Evolutionary conservation across 2,329 filamentous ascomycete genomes (phyloP).

Genomic region (Phyllosticta capitalensis): DNA sequence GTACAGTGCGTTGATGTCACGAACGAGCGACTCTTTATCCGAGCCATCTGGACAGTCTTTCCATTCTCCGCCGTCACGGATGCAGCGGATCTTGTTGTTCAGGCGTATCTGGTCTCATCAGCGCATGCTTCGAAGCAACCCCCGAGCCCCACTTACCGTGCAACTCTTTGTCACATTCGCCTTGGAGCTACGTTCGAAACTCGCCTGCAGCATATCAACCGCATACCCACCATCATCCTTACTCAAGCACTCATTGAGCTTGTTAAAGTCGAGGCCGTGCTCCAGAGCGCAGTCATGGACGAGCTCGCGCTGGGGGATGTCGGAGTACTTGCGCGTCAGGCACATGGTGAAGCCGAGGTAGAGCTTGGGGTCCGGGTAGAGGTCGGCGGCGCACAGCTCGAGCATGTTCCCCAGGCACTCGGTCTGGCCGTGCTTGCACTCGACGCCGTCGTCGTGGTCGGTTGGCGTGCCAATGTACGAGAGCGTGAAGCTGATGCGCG

Average conservation of each 20-base stretch:
- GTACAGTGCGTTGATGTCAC: conserved; percentile 66
- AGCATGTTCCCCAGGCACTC: conserved; percentile 95
- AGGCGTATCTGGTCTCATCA: conserved; percentile 42
- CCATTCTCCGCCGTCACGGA: conserved; percentile 73
- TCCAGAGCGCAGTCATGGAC: conserved; percentile 83
- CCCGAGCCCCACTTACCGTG: conserved; percentile 20
- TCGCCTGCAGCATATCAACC: conserved; percentile 56
- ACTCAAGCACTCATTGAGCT: conserved; percentile 73
- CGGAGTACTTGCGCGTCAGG: conserved; percentile 61
- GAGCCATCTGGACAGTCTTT: conserved; percentile 63
- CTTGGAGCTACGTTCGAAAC: conserved; percentile 52
- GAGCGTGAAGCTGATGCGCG: conserved; percentile 84
- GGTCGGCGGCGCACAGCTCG: conserved; percentile 76
- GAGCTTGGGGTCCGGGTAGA: conserved; percentile 78
- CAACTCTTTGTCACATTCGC: conserved; percentile 39
- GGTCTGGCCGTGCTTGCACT: conserved; percentile 78
- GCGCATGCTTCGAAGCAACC: background rate
- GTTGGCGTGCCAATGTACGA: conserved; percentile 79
- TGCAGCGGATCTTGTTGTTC: conserved; percentile 70
- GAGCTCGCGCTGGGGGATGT: conserved; percentile 70
- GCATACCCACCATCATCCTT: conserved; percentile 65
- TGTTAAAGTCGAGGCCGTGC: conserved; percentile 75
- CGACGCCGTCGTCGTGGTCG: conserved; percentile 69
- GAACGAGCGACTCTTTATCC: conserved; percentile 61
- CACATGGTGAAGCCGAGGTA: conserved; percentile 93